phyloP scores from a whole-genome alignment of 805 yeast genomes.

The Candida ovalis region DNA sequence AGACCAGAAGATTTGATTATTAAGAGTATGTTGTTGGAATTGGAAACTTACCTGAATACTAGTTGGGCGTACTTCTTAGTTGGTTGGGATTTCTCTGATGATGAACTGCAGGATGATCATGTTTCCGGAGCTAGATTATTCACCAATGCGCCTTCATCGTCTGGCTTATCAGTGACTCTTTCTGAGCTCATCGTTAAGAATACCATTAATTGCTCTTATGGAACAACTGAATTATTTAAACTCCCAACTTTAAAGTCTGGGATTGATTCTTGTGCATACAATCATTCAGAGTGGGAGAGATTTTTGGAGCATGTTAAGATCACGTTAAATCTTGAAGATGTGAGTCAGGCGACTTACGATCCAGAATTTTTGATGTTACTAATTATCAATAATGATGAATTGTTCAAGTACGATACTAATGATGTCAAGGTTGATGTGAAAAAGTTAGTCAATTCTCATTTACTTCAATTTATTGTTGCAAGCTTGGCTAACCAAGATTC shows the following conservation, averaged over 20 bases:
- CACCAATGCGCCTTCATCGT: conserved; percentile 10
- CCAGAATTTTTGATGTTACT: conserved; percentile 65
- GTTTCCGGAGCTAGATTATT: conserved; percentile 7
- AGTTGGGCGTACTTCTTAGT: conserved; percentile 67
- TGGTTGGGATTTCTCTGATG: conserved; percentile 59
- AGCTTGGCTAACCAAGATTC: conserved; percentile 38
- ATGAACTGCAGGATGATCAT: conserved; percentile 1
- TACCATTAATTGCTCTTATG: conserved; percentile 38
- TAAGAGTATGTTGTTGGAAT: conserved; percentile 46
- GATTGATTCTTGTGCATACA: conserved; percentile 4
- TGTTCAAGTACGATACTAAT: conserved; percentile 35
- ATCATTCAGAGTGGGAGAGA: conserved; percentile 29
- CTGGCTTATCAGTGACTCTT: conserved; percentile 48
- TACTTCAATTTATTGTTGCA: conserved; percentile 49
- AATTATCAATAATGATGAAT: conserved; percentile 61
- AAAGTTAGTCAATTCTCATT: conserved; percentile 51
- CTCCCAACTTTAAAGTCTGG: conserved; percentile 24
- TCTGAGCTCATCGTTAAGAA: conserved; percentile 47
- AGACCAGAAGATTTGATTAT: conserved; percentile 60
- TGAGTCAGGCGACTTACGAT: conserved; percentile 47
- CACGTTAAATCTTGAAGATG: conserved; percentile 9
- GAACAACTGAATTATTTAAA: conserved; percentile 21
- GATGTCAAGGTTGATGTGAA: conserved; percentile 44
- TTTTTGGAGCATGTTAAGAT: conserved; percentile 26
- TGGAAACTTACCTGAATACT: conserved; percentile 47